A percentile compares a stretch with the other conserved stretches of the same genome.
These are phyloP conservation scores for Cavenderia fasciculata DNA, from an alignment of 78 protist species.

Conservation along the genomic window DNA sequence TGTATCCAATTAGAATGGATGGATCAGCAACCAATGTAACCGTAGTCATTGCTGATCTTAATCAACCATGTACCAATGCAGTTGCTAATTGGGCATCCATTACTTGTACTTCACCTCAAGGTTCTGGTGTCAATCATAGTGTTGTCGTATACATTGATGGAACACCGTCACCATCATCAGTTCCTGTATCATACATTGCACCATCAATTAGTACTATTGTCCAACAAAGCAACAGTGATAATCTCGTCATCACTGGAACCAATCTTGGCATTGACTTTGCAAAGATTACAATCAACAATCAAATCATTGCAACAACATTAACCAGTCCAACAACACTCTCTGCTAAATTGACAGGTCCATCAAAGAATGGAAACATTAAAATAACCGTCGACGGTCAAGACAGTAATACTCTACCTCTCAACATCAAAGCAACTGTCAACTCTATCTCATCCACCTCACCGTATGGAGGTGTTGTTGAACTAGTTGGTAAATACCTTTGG, in stretches of 20 bases:
- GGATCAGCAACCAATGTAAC: neutral
- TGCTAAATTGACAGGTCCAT: neutral
- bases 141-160: neutral
- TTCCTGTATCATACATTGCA: neutral
- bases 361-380: neutral
- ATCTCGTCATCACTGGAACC: neutral
- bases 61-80: neutral
- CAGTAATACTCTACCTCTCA: neutral
- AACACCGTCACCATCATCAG: neutral
- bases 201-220: neutral
- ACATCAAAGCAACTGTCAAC: neutral
- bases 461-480: neutral
- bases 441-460: neutral
- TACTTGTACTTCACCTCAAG: neutral
- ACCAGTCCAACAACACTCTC: neutral
- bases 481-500: constrained; percentile 7
- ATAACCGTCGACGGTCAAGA: neutral
- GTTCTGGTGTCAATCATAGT: neutral
- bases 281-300: neutral
- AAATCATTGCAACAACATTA: neutral
- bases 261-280: constrained; percentile 9
- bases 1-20: neutral
- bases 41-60: neutral
- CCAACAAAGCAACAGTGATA: neutral
- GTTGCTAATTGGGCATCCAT: neutral